Evolutionary conservation across 2,329 filamentous ascomycete species (phyloP), one percentile per base, ranked within the genome.

Genomic region (Pseudophaeomoniella oleicola): DNA sequence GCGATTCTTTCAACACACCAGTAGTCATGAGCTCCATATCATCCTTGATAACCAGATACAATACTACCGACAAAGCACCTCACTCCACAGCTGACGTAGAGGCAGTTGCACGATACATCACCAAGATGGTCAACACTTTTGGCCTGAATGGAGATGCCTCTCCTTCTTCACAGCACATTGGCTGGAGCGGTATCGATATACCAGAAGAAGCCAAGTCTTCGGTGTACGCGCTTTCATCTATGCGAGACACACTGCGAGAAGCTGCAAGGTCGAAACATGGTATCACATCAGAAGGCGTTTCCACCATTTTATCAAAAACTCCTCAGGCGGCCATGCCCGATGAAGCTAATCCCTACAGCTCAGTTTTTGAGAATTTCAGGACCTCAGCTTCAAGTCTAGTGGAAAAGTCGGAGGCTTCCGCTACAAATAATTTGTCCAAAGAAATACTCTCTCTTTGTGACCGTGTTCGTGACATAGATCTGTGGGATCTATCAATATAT

Each of bases 1-100:
- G 70, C 46, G 85, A 93, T 58, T 94, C 86, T 0, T 93, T 94
- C 55, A 81, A 94, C 57, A 94, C 87, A 0, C 76, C 82, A 1
- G 64, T 67, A 35, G 84, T 78, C 4, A 85, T 94, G 80, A 71
- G 72, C 34, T 62, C 75, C n/a, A 78, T 94, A 33, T 74, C 77
- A 2, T 75, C 83, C 38, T 62, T 94, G 16, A 78, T 94, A 42
- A 80, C 77, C 34, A 74, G 81, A 30, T 81, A 80, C 51, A 94
- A 94, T 57, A 64, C 62, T 16, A 58, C 61, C 12, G 55, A 63
- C 37, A 63, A 63, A 36, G 53, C 60, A 4, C 48, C 56, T 4
- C 46, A 74, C 2, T 64, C 67, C 4, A 54, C 62, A 5, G 52
- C 58, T 19, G 62, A 67, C 5, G 62, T 67, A 2, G 57, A 70